Conservation (phyloP, 2,329 filamentous ascomycete species). For the Aspergillus fumigatiaffinis region DNA sequence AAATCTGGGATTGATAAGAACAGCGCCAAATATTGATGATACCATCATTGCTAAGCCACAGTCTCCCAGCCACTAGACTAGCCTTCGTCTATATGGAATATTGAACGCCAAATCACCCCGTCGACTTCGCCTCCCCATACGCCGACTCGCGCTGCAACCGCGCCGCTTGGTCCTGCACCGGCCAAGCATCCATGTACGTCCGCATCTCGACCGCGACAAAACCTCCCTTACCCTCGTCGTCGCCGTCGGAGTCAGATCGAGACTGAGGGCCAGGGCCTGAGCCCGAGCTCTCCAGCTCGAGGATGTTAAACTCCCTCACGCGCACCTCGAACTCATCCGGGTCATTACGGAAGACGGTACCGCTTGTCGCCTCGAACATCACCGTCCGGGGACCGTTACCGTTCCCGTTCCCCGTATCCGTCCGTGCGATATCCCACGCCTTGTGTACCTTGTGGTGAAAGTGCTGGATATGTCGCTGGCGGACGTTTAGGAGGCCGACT, state of each 20-base stretch:
- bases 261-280: no score
- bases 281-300: conserved; percentile 8
- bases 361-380: conserved; percentile 19
- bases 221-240: not conserved
- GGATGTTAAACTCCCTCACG: conserved; percentile 17
- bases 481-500: conserved; percentile 13
- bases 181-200: conserved; percentile 16
- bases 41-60: no score
- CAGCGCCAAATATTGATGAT: no score
- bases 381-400: conserved; percentile 11
- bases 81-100: not conserved
- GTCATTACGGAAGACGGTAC: conserved; percentile 16
- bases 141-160: conserved; percentile 2
- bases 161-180: conserved; percentile 15
- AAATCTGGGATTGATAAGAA: no score
- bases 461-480: conserved; percentile 11
- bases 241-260: no score
- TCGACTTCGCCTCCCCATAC: not conserved
- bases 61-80: no score
- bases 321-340: conserved; percentile 18
- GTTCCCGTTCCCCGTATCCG: not conserved
- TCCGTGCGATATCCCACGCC: conserved; percentile 18
- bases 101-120: not conserved
- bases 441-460: conserved; percentile 16
- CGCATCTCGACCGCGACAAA: conserved; percentile 17